A percentile compares a stretch with the other conserved stretches of the same genome.
Evolutionary conservation across 2,329 filamentous ascomycete genomes (phyloP).

Genomic region (Calonectria pauciramosa): DNA sequence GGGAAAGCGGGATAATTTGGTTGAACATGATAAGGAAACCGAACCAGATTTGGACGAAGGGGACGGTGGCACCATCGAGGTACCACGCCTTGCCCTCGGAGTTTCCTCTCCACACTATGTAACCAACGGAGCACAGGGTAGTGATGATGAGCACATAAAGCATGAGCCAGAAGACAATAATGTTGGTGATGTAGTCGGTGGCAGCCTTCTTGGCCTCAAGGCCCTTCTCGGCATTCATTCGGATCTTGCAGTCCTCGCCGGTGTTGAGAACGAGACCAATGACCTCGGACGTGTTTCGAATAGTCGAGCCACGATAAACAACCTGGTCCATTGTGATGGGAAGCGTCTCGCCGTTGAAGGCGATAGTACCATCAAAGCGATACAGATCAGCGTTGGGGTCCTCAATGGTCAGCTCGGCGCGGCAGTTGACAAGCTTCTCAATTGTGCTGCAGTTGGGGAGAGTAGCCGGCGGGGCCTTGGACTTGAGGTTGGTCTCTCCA

Average conservation of each 20-base stretch:
- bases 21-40: constrained; percentile 98
- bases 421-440: constrained; percentile 64
- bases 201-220: constrained; percentile 86
- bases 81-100: constrained; percentile 84
- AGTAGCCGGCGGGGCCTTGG: constrained; percentile 75
- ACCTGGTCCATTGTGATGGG: constrained; percentile 87
- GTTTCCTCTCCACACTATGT: constrained; percentile 79
- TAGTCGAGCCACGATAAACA: constrained; percentile 86
- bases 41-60: constrained; percentile 84
- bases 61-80: constrained; percentile 76
- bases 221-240: constrained; percentile 93
- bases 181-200: constrained; percentile 82
- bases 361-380: constrained; percentile 79
- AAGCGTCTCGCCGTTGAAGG: constrained; percentile 66
- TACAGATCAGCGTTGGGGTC: constrained; percentile 85
- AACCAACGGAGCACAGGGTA: constrained; percentile 85
- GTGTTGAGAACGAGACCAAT: constrained; percentile 89
- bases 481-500: constrained; percentile 86
- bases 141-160: constrained; percentile 84
- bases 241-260: constrained; percentile 91
- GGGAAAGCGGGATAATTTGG: constrained; percentile 91
- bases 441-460: constrained; percentile 71
- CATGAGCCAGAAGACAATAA: constrained; percentile 85
- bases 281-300: constrained; percentile 83
- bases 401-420: constrained; percentile 77